Base-by-base conservation (phyloP, 176 grass and related monocot species). In the Neostapfia colusana region DNA sequence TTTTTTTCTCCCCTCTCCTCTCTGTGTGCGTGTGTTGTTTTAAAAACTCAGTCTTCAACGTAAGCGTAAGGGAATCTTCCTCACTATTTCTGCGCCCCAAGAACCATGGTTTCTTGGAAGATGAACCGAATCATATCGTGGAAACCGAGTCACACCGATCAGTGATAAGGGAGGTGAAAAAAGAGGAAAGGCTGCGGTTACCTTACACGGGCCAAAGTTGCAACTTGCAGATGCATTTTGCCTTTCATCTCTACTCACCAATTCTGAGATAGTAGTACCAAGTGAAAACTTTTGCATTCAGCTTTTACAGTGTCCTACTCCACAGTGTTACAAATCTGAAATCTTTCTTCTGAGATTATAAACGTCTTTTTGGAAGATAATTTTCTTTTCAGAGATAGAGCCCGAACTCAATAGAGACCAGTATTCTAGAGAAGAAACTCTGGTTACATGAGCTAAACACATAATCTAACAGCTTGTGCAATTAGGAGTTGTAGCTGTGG, bases 41-140 rank as follows among this genome's bases (percentile, higher is more conserved):
- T 51, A 51, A 51, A 7, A 51, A 51, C 4, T 55, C 40, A 74
- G 61, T 31, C 28, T 11, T 67, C 23, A 73, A 68, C 74, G 28
- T 5, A 10, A 77, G 16, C 3, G 13, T 3, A n/a, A 61, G 73
- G 45, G 75, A 79, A 63, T 83, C 69, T 74, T 88, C 41, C 53
- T 74, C 53, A 83, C 83, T 41, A 62, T 88, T 83, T 79, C 61
- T 49, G 23, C 28, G 51, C 43, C 85, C 85, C 54, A 75, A 79
- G 69, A 83, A 63, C 50, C 41, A 79, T 42, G 74, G 67, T 25
- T 50, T 65, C 31, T 67, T 73, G 73, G 67, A 55, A 51, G 18
- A 48, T n/a, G 61, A 83, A 79, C 7, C 62, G 66, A 63, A 62
- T 74, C 75, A 74, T 12, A 26, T 58, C 26, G 55, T 58, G 55